Base-by-base conservation (phyloP, 805 yeast genomes). In the Kodamaea kaohsiungensis region DNA sequence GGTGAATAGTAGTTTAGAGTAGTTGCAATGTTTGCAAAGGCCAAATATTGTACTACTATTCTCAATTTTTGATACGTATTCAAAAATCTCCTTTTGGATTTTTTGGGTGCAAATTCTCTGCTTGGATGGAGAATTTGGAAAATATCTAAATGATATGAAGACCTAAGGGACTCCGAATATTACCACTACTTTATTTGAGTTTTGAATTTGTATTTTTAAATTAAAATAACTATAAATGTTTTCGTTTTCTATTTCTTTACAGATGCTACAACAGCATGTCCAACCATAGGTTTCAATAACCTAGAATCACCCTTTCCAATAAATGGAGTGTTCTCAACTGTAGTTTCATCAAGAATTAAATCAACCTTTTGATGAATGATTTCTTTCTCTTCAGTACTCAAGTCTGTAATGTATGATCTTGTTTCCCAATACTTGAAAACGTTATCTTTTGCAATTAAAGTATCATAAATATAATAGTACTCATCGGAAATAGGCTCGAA, bases 361-460 rank as follows among this genome's bases (percentile, higher is more conserved):
- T 77, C 69, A 7, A 80, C 61, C n/a, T 68, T 55, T 1, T 58
- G 39, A 52, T 72, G 67, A 38, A 80, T 55, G n/a, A 59, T 57
- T 1, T 49, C 49, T 61, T 73, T 72, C 60, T 80, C 75, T 1
- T 57, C 68, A 0, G 70, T 76, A 2, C 71, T 55, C 48, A 81
- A 61, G 2, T 70, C 69, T 1, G 87, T 82, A 49, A 84, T 77
- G 60, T 79, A 84, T 48, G 84, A 78, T 56, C 86, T 70, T 0
- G 85, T 77, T 53, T 71, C 69, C 87, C 87, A 83, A 58, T 79
- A 78, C 38, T 70, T 70, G 71, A 72, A 81, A 3, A 81, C 76
- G 16, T 59, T 60, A 6, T 70, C 74, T 12, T 60, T 63, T 7
- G 67, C 65, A 30, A 75, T 64, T 7, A 62, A 61, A 45, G 65